A percentile compares a stretch with the other conserved stretches of the same genome.
These are phyloP conservation scores for Waitea zeae DNA, from an alignment of 1,284 basidiomycete species.

Conservation along the genomic window DNA sequence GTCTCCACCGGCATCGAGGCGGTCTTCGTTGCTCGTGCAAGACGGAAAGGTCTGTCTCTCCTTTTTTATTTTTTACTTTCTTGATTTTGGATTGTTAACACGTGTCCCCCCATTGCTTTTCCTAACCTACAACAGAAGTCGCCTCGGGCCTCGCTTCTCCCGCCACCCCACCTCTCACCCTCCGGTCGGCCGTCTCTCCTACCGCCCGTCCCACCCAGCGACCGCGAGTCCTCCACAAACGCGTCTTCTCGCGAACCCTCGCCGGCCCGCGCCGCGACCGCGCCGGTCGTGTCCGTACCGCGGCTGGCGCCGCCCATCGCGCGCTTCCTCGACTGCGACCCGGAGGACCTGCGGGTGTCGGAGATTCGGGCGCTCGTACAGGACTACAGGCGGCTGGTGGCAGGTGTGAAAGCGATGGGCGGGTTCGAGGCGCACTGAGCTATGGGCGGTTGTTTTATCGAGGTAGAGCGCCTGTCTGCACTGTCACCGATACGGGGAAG, in stretches of 20 bases:
- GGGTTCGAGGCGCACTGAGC: slow-evolving; percentile 24
- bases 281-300: slow-evolving; percentile 13
- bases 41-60: no score
- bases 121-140: no score
- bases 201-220: no score
- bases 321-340: slow-evolving; percentile 48
- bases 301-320: slow-evolving; percentile 36
- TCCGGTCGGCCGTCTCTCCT: no score
- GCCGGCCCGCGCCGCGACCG: slow-evolving; percentile 27
- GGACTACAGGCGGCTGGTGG: slow-evolving; percentile 56
- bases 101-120: no score
- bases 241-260: slow-evolving; percentile 25
- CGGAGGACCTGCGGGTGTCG: slow-evolving; percentile 55
- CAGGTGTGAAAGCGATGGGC: slow-evolving; percentile 21
- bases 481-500: no score
- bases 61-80: no score
- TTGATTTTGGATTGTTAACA: no score
- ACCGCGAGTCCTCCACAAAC: slow-evolving; percentile 12
- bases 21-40: slow-evolving; percentile 31
- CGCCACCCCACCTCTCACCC: no score
- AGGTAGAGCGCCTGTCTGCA: no score
- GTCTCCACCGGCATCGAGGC: slow-evolving; percentile 28
- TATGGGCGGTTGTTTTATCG: no score
- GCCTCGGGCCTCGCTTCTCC: no score
- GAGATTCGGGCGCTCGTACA: slow-evolving; percentile 59